Evolutionary conservation across 2,329 filamentous ascomycete species (phyloP).

Genomic region (Gaeumannomyces sp.): DNA sequence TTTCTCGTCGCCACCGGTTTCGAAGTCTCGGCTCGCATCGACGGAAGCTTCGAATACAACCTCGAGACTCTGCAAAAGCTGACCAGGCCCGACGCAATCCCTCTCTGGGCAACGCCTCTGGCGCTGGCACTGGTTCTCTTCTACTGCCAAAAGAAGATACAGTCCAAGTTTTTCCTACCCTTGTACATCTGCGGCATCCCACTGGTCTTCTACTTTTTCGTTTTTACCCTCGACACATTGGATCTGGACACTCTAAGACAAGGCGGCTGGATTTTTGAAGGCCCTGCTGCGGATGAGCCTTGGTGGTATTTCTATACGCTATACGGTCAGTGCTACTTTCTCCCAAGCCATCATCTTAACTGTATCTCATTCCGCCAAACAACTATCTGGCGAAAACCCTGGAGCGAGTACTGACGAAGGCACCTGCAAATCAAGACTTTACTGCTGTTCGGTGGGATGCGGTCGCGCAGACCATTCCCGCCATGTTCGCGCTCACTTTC

Average conservation of each 20-base stretch:
- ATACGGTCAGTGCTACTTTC: constrained; percentile 60
- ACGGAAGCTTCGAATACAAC: constrained; percentile 79
- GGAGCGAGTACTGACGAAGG: neutral
- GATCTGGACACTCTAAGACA: constrained; percentile 61
- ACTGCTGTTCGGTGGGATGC: constrained; percentile 76
- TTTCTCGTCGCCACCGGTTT: constrained; percentile 89
- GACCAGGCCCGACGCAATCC: constrained; percentile 64
- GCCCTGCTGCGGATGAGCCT: constrained; percentile 75
- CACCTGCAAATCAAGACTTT: constrained; percentile 57
- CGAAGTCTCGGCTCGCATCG: constrained; percentile 84
- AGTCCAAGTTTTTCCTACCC: constrained; percentile 80
- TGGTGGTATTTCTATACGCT: constrained; percentile 98
- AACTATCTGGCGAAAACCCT: neutral
- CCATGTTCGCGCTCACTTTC: constrained; percentile 95
- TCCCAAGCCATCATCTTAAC: constrained; percentile 17
- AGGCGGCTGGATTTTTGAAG: constrained; percentile 85
- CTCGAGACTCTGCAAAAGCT: constrained; percentile 70
- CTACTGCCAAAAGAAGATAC: constrained; percentile 66
- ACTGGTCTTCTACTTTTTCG: constrained; percentile 70
- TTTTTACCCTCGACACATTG: constrained; percentile 62
- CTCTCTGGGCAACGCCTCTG: constrained; percentile 79
- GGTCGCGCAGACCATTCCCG: constrained; percentile 76
- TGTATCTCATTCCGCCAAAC: neutral
- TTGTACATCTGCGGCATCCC: constrained; percentile 78
- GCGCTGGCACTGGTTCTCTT: constrained; percentile 70